These are phyloP conservation scores for Canariomyces notabilis DNA, from an alignment of 2,329 filamentous ascomycete genomes.

Conservation along the genomic window DNA sequence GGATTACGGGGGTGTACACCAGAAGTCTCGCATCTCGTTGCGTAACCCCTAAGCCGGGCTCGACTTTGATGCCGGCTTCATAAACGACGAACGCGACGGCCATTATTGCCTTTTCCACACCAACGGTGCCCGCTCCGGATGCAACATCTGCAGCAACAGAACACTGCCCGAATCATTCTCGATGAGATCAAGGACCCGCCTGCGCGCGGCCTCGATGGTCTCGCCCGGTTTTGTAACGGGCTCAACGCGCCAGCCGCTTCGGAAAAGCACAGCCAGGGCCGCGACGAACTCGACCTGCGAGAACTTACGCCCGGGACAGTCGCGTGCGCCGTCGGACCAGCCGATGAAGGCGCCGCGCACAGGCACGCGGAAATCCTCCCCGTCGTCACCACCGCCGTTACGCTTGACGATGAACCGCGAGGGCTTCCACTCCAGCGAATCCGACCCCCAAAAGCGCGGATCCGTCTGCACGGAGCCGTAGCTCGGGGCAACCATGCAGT, in stretches of 20 bases:
- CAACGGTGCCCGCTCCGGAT: constrained; percentile 25
- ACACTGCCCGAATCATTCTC: constrained; percentile 22
- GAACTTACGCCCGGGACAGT: constrained; percentile 31
- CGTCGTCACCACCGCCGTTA: too few species aligned
- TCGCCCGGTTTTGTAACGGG: constrained; percentile 20
- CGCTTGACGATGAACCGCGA: constrained; percentile 26
- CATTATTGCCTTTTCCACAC: constrained; percentile 24
- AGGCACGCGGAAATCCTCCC: constrained; percentile 20
- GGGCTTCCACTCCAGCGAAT: constrained; percentile 25
- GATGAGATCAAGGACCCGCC: constrained; percentile 21
- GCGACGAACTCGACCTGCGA: constrained; percentile 32
- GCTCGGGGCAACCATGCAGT: constrained; percentile 22
- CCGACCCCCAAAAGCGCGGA: constrained; percentile 25
- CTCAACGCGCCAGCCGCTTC: constrained; percentile 24
- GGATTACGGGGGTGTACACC: too few species aligned
- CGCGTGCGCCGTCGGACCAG: constrained; percentile 30
- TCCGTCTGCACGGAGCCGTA: constrained; percentile 25
- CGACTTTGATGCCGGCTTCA: too few species aligned
- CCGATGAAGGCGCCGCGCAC: constrained; percentile 20
- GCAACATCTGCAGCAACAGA: constrained; percentile 25
- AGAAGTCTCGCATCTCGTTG: too few species aligned
- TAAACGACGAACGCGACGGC: too few species aligned
- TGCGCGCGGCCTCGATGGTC: constrained; percentile 16
- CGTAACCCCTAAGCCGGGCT: too few species aligned
- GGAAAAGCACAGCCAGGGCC: constrained; percentile 26